phyloP scores from a whole-genome alignment of 2,329 filamentous ascomycete genomes.

The Balansia obtecta region DNA sequence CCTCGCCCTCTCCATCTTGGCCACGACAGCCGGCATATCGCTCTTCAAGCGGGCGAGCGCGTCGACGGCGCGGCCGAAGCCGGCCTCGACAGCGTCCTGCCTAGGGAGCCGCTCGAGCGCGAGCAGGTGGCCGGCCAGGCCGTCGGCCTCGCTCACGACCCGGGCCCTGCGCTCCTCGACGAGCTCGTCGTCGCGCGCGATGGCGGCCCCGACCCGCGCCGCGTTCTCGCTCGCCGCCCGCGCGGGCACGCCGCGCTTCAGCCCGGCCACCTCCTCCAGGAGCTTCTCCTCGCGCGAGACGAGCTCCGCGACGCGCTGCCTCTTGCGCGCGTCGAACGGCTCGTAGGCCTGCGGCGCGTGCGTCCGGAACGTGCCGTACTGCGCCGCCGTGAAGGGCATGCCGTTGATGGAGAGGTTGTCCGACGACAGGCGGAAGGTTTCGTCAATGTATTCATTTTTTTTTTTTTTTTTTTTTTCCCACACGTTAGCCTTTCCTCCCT shows the following conservation, averaged over 20 bases:
- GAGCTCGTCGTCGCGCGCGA: slow-evolving; percentile 35
- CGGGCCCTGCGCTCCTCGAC: slow-evolving; percentile 19
- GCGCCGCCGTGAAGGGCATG: slow-evolving; percentile 30
- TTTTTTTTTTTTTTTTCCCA: background rate
- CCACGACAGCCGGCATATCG: slow-evolving; percentile 49
- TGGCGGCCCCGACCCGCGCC: slow-evolving; percentile 24
- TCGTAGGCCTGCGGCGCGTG: slow-evolving; percentile 33
- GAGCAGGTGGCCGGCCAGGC: slow-evolving; percentile 15
- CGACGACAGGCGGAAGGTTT: slow-evolving; percentile 45
- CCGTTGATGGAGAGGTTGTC: slow-evolving; percentile 54
- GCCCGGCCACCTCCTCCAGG: slow-evolving; percentile 47
- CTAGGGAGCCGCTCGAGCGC: slow-evolving; percentile 28
- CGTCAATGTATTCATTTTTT: slow-evolving; percentile 42
- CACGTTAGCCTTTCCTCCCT: too few relatives aligned
- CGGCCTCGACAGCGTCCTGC: slow-evolving; percentile 29
- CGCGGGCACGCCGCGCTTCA: slow-evolving; percentile 42
- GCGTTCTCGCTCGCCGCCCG: slow-evolving; percentile 30
- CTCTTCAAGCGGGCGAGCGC: slow-evolving; percentile 41
- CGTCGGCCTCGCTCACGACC: slow-evolving; percentile 10
- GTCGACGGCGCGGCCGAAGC: slow-evolving; percentile 35
- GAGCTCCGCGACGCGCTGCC: slow-evolving; percentile 46
- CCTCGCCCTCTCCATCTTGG: slow-evolving; percentile 52
- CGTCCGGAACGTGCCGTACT: slow-evolving; percentile 22
- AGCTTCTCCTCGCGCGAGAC: slow-evolving; percentile 50
- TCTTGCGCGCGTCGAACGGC: slow-evolving; percentile 47